phyloP scores from a whole-genome alignment of 2,329 filamentous ascomycete species.

The Aspergillus persii region DNA sequence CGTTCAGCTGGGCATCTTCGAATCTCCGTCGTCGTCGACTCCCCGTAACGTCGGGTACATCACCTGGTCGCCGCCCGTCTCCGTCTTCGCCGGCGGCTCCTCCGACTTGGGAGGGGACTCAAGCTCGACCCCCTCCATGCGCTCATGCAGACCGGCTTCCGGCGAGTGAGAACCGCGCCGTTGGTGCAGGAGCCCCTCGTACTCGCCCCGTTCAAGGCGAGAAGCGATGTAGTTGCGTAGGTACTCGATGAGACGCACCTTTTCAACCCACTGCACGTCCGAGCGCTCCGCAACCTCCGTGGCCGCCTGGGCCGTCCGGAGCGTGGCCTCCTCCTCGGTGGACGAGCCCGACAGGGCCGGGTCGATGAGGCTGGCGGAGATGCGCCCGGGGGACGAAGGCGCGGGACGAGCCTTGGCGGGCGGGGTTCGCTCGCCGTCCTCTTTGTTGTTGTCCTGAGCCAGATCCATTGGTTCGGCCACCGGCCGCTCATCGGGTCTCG shows the following conservation, averaged over 20 bases:
- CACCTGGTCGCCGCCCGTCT: constrained; percentile 24
- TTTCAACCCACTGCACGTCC: constrained; percentile 61
- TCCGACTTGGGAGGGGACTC: constrained; percentile 38
- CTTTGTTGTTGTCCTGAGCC: constrained; percentile 31
- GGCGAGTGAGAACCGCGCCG: constrained; percentile 15
- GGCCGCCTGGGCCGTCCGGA: constrained; percentile 37
- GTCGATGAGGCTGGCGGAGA: constrained; percentile 43
- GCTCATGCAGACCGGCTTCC: constrained; percentile 17
- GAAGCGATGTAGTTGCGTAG: constrained; percentile 58
- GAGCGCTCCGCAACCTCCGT: constrained; percentile 41
- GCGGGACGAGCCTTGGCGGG: constrained; percentile 25
- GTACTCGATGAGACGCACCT: constrained; percentile 62
- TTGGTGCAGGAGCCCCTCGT: constrained; percentile 26
- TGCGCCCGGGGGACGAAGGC: constrained; percentile 19
- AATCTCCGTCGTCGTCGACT: constrained; percentile 35
- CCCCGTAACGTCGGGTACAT: constrained; percentile 34
- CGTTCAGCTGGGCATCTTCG: constrained; percentile 33
- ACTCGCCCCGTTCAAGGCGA: constrained; percentile 54
- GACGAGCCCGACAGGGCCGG: constrained; percentile 38
- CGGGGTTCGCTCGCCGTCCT: constrained; percentile 34
- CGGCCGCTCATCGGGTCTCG: constrained; percentile 43
- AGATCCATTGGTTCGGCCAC: constrained; percentile 37
- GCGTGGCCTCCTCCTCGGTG: constrained; percentile 31
- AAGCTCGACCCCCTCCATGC: constrained; percentile 37
- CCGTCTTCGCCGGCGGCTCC: constrained; percentile 19